Conservation (phyloP, 176 grass and related monocot genomes). For the Oropetium thomaeum region DNA sequence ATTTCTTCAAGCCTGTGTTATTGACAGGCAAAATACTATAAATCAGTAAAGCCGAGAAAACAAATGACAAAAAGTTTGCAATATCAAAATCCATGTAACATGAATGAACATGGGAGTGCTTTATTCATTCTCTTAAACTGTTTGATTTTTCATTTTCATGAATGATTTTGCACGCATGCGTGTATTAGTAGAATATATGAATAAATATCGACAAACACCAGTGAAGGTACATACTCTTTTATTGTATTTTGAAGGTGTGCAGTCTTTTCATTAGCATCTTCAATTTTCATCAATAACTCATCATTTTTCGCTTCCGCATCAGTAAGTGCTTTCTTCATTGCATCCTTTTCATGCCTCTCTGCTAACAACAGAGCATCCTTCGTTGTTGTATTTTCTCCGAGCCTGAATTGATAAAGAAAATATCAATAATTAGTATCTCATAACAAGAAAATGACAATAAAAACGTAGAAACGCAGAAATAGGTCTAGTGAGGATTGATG, state of each 20-base stretch:
- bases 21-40: conserved; percentile 30
- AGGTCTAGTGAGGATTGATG: neutral
- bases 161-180: neutral
- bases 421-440: conserved; percentile 31
- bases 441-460: conserved; percentile 4
- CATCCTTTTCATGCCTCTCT: conserved; percentile 60
- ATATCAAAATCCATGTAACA: conserved; percentile 1
- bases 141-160: neutral
- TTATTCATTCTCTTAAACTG: neutral
- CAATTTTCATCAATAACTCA: conserved; percentile 49
- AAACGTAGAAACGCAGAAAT: neutral
- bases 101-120: neutral
- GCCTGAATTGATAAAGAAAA: conserved; percentile 37
- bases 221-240: conserved; percentile 38
- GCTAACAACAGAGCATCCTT: conserved; percentile 56
- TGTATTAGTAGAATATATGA: conserved; percentile 13
- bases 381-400: conserved; percentile 51
- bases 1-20: conserved; percentile 58
- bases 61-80: neutral
- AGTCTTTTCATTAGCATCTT: conserved; percentile 51
- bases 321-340: conserved; percentile 45
- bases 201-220: conserved; percentile 8
- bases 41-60: conserved; percentile 15
- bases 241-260: conserved; percentile 49
- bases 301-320: conserved; percentile 44